phyloP scores from a whole-genome alignment of 148 eudicot genomes.

The Rhododendron ferrugineum region DNA sequence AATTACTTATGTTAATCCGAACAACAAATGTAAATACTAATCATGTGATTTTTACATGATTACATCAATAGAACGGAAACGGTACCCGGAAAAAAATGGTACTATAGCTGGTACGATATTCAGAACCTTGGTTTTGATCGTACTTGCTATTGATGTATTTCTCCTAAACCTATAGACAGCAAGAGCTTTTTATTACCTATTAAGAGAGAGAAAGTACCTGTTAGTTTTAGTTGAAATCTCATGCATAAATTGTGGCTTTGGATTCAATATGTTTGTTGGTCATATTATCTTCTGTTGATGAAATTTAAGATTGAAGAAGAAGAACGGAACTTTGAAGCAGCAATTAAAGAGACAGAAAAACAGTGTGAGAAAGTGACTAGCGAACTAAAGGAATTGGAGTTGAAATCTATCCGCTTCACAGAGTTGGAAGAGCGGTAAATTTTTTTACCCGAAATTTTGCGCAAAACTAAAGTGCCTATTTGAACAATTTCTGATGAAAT shows the following conservation, averaged over 20 bases:
- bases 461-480: neutral
- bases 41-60: neutral
- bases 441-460: neutral
- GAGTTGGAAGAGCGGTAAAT: constrained; percentile 88
- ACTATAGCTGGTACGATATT: neutral
- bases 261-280: constrained; percentile 4
- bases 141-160: neutral
- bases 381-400: constrained; percentile 82
- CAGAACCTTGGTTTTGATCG: neutral
- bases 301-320: constrained; percentile 67
- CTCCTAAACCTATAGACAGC: neutral
- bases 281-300: constrained; percentile 19
- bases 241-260: neutral
- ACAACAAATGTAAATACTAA: neutral
- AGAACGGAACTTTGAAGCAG: constrained; percentile 87
- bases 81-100: neutral
- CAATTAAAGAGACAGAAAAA: constrained; percentile 84
- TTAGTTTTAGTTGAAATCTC: neutral
- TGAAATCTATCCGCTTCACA: constrained; percentile 74
- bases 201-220: neutral
- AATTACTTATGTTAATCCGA: neutral
- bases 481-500: neutral
- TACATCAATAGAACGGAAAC: too few relatives aligned
- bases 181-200: neutral
- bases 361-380: constrained; percentile 71